Evolutionary conservation across 306 rosid species (phyloP), one percentile per base, ranked within the genome.

Genomic region (Neltuma alba): DNA sequence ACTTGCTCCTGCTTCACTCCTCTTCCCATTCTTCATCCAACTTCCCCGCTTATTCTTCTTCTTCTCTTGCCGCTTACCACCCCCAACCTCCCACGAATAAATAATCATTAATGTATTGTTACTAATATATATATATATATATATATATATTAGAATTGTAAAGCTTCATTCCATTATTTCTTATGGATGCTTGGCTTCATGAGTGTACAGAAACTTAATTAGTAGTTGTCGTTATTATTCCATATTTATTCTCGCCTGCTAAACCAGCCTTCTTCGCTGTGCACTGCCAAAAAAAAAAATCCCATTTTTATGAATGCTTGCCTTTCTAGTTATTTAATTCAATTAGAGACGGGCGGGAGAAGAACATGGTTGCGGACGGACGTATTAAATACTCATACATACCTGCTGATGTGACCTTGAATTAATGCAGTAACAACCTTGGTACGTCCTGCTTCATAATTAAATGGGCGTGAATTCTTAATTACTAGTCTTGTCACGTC

Each of bases 1-100:
- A n/a, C n/a, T n/a, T n/a, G n/a, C n/a, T n/a, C 36, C 87, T 82
- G 23, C 85, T 91, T 1, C 99, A 86, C 38, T 88, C 91, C 20
- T 85, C 80, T 13, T 89, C 98, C 16, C 84, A 83, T n/a, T n/a
- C n/a, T 72, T 87, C 93, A 74, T 92, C 97, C 9, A 87, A 97
- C 10, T 80, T 88, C 45, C 88, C 90, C 57, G 88, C 90, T 62
- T 89, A 91, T 70, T 82, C 96, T 1, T 86, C 95, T 66, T 89
- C 96, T 67, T 82, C 88, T 0, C 82, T 89, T 0, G 79, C 88
- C 44, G 79, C 74, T 25, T 83, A 81, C 84, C 81, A 61, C n/a
- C 81, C 91, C 6, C 48, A 75, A 33, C 36, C 36, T 33, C 4
- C 2, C 36, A 33, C 36, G 4, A 3, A 33, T 33, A 3, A 3